Conservation (phyloP, 2,329 filamentous ascomycete species). For the Claviceps paspali region DNA sequence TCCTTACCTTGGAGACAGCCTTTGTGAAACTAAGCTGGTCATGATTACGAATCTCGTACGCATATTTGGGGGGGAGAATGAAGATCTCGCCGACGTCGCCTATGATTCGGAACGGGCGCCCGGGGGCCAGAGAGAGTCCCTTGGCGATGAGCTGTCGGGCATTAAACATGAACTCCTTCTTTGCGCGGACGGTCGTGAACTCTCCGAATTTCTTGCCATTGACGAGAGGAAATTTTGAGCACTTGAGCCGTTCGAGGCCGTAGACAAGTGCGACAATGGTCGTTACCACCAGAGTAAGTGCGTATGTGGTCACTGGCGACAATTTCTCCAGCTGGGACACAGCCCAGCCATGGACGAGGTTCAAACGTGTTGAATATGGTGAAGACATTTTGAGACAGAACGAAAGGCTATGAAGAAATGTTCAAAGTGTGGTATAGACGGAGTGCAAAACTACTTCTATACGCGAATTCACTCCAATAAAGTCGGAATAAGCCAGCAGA, state of each 20-base stretch:
- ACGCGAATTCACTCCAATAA: not conserved
- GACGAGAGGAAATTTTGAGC: not conserved
- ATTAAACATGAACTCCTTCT: not conserved
- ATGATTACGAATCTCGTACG: slow-evolving; percentile 2
- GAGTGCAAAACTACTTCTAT: no score
- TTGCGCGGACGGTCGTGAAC: not conserved
- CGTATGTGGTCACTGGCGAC: not conserved
- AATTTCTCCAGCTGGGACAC: not conserved
- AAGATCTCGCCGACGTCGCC: slow-evolving; percentile 2
- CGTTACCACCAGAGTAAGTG: not conserved
- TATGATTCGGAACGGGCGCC: not conserved
- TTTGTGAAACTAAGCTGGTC: slow-evolving; percentile 1
- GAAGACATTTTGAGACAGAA: not conserved
- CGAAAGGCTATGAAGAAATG: not conserved
- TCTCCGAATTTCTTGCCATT: slow-evolving; percentile 1
- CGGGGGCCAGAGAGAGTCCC: not conserved
- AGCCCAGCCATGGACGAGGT: not conserved
- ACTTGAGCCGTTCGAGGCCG: not conserved
- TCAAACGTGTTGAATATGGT: not conserved
- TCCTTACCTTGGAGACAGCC: not conserved
- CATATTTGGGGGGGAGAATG: slow-evolving; percentile 1
- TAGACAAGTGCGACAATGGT: not conserved
- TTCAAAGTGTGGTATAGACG: no score
- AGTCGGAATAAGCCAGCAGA: not conserved
- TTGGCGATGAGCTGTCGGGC: not conserved